Conservation (phyloP, 2,329 filamentous ascomycete species). For the Diaporthe amygdali region DNA sequence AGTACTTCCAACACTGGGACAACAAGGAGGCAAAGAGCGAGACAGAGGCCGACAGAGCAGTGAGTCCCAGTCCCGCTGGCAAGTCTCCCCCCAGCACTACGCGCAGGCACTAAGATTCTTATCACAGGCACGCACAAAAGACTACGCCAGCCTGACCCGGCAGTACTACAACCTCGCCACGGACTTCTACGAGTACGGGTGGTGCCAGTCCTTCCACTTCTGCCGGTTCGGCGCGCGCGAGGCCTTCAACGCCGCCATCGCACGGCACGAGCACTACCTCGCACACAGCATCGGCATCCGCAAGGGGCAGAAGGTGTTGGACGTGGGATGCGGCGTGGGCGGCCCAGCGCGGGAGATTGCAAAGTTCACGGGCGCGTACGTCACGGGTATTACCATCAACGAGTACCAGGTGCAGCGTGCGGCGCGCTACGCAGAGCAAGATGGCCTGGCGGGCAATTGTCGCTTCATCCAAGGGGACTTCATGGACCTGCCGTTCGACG, state of each 20-base stretch:
- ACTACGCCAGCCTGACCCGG: conserved; percentile 25
- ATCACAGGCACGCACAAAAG: conserved; percentile 16
- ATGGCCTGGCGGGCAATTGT: conserved; percentile 68
- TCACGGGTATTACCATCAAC: conserved; percentile 79
- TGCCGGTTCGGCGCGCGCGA: conserved; percentile 75
- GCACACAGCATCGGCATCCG: conserved; percentile 72
- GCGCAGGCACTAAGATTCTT: background rate
- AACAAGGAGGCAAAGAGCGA: conserved; percentile 27
- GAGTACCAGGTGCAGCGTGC: conserved; percentile 81
- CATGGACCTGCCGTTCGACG: conserved; percentile 79
- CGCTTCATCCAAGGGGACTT: conserved; percentile 77
- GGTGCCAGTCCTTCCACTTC: conserved; percentile 80
- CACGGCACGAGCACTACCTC: conserved; percentile 79
- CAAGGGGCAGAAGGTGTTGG: conserved; percentile 71
- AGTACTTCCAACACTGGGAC: conserved; percentile 28
- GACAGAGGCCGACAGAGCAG: conserved; percentile 23
- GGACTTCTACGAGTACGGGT: conserved; percentile 78
- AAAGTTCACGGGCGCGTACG: conserved; percentile 72
- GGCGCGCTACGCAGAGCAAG: conserved; percentile 68
- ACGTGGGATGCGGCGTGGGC: conserved; percentile 80
- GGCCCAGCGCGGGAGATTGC: conserved; percentile 77
- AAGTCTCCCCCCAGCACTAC: too few species aligned
- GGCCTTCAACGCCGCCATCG: conserved; percentile 73
- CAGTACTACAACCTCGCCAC: conserved; percentile 76
- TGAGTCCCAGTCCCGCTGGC: background rate